These are phyloP conservation scores for Anthoceros angustus DNA, from an alignment of 225 moss, liverwort and hornwort genomes.

Conservation along the genomic window DNA sequence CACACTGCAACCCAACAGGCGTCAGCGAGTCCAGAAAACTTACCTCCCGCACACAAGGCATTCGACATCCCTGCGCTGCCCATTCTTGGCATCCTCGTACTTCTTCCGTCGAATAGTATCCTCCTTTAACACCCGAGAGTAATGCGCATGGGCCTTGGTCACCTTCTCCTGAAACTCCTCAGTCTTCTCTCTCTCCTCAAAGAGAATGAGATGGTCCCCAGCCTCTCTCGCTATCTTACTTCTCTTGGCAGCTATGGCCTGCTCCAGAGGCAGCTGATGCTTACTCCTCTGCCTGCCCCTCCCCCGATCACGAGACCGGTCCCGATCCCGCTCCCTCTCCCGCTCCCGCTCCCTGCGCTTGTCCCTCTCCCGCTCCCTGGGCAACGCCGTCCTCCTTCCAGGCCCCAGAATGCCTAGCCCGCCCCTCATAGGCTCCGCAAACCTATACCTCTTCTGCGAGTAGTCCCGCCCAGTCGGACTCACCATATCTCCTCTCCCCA, in stretches of 20 bases:
- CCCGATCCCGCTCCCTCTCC: background rate
- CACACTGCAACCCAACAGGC: no score
- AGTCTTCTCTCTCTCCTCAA: background rate
- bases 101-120: background rate
- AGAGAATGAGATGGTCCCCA: background rate
- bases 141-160: background rate
- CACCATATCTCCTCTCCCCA: background rate
- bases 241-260: background rate
- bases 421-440: background rate
- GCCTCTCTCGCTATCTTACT: background rate
- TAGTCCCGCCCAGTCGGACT: background rate
- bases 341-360: background rate
- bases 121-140: background rate
- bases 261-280: background rate
- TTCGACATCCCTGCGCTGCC: background rate
- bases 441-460: background rate
- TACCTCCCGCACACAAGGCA: background rate
- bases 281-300: background rate
- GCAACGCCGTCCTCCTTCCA: background rate
- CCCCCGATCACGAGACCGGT: background rate
- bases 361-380: background rate
- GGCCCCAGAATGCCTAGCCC: background rate
- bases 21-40: background rate
- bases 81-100: background rate
- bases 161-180: slow-evolving; percentile 2